A percentile compares a stretch with the other conserved stretches of the same genome.
These are phyloP conservation scores for Pichia sp. DNA, from an alignment of 1,139 yeast species.

Conservation along the genomic window DNA sequence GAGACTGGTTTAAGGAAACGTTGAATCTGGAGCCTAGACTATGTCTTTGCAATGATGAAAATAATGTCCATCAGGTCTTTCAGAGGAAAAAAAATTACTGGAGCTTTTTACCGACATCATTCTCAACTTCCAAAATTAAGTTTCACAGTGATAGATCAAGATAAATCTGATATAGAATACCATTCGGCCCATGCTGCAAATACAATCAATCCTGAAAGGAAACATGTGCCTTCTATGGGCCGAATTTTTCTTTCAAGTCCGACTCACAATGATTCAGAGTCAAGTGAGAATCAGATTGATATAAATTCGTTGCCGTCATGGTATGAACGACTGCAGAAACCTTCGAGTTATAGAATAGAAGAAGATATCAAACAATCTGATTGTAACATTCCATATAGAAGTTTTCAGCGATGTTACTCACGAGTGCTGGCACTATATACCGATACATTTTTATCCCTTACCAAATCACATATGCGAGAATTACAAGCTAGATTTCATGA, in stretches of 20 bases:
- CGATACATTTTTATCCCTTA: constrained; percentile 6
- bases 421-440: constrained; percentile 8
- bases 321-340: constrained; percentile 13
- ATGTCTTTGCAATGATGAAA: not conserved
- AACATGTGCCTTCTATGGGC: constrained; percentile 3
- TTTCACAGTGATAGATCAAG: constrained; percentile 5
- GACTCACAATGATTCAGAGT: not conserved
- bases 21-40: not conserved
- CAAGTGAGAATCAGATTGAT: not conserved
- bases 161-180: not conserved
- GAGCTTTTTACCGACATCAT: constrained; percentile 1
- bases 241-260: constrained; percentile 6
- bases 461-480: constrained; percentile 3
- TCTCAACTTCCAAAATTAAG: constrained; percentile 10
- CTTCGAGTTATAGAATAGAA: constrained; percentile 12
- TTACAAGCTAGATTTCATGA: constrained; percentile 1
- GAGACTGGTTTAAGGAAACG: no score
- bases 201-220: not conserved
- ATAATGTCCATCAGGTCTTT: not conserved
- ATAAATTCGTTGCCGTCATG: constrained; percentile 13
- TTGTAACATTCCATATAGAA: constrained; percentile 9
- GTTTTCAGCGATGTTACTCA: constrained; percentile 13
- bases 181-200: not conserved
- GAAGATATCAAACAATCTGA: not conserved
- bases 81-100: not conserved